A percentile compares a stretch with the other conserved stretches of the same genome.
Conservation (phyloP, 2,329 filamentous ascomycete species). For the Paraphaeosphaeria minitans region DNA sequence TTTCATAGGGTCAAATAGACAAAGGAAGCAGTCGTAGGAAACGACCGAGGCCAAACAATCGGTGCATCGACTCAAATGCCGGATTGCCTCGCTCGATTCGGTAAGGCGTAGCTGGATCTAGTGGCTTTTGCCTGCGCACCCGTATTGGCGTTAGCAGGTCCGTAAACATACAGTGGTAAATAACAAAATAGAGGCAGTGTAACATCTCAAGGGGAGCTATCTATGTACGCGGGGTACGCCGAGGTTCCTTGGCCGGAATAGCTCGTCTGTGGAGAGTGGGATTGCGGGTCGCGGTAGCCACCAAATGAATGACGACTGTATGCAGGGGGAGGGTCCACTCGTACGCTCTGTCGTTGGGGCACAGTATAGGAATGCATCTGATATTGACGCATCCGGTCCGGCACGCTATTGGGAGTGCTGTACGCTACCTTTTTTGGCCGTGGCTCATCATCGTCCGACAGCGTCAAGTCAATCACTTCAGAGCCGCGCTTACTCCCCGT, state of each 20-base stretch:
- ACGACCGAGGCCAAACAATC: not conserved
- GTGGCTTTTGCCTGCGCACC: constrained; percentile 42
- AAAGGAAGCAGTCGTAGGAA: not conserved
- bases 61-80: not conserved
- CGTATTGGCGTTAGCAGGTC: constrained; percentile 27
- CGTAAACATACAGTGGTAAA: constrained; percentile 17
- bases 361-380: constrained; percentile 28
- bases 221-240: constrained; percentile 33
- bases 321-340: constrained; percentile 29
- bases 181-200: constrained; percentile 10
- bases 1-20: not conserved
- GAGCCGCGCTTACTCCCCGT: constrained; percentile 51
- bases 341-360: constrained; percentile 24
- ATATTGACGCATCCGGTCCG: constrained; percentile 38
- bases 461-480: constrained; percentile 56
- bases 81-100: not conserved
- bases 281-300: constrained; percentile 11
- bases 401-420: constrained; percentile 44
- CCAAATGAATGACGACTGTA: constrained; percentile 11
- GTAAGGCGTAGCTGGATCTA: constrained; percentile 7
- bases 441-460: constrained; percentile 55
- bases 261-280: constrained; percentile 9
- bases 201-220: constrained; percentile 31
- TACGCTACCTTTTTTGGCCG: constrained; percentile 49
- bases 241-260: constrained; percentile 32